Conservation (phyloP, 805 yeast species). For the Cyberlindnera maritima region DNA sequence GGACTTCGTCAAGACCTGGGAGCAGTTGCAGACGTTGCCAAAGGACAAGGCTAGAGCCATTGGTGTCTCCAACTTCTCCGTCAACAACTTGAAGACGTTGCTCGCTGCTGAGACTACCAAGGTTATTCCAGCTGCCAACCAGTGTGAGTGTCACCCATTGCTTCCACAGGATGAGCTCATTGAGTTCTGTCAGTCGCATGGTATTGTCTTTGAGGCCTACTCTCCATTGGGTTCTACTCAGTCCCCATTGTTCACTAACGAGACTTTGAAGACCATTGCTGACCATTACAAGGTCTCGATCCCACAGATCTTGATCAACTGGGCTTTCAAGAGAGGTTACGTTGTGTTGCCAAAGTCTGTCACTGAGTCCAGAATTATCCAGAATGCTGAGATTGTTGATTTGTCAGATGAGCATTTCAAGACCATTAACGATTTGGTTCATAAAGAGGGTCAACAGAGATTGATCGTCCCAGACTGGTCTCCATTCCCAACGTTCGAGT, state of each 20-base stretch:
- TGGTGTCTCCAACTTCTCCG: conserved; percentile 26
- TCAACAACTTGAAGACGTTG: conserved; percentile 17
- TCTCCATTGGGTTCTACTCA: conserved; percentile 21
- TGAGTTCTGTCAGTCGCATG: conserved; percentile 14
- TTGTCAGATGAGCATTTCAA: conserved; percentile 36
- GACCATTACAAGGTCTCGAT: conserved; percentile 30
- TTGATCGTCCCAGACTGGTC: conserved; percentile 21
- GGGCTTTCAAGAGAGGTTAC: conserved; percentile 58
- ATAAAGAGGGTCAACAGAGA: conserved; percentile 32
- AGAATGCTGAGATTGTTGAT: conserved; percentile 32
- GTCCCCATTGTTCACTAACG: conserved; percentile 32
- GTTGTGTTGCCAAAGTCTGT: conserved; percentile 54
- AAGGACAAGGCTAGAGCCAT: conserved; percentile 17
- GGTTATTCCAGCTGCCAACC: conserved; percentile 21
- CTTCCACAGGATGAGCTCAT: conserved; percentile 22
- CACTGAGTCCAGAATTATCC: conserved; percentile 39
- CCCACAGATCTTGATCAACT: conserved; percentile 50
- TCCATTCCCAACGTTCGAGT: conserved; percentile 38
- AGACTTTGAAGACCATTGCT: conserved; percentile 42
- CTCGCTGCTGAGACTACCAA: conserved; percentile 11
- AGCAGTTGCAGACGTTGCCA: conserved; percentile 17
- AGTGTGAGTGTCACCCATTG: conserved; percentile 25
- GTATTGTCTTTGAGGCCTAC: conserved; percentile 19
- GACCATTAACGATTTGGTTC: conserved; percentile 27
- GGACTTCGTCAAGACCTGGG: conserved; percentile 30